Conservation (phyloP, 148 eudicot species). For the Dysphania ambrosioides region DNA sequence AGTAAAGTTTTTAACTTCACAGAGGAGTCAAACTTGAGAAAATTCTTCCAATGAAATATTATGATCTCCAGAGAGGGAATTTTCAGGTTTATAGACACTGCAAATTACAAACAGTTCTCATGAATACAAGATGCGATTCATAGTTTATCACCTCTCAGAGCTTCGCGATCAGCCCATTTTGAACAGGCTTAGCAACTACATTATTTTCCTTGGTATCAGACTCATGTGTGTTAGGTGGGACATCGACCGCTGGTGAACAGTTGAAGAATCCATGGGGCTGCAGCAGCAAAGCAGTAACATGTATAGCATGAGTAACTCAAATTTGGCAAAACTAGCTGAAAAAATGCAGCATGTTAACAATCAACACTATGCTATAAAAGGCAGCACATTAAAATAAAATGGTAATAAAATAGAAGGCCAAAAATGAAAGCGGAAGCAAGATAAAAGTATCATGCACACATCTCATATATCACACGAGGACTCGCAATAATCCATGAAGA, state of each 20-base stretch:
- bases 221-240: slow-evolving; percentile 46
- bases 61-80: no score
- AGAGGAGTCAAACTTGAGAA: neutral
- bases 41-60: neutral
- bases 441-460: no score
- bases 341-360: neutral
- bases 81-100: no score
- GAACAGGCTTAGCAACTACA: slow-evolving; percentile 40
- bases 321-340: slow-evolving; percentile 1
- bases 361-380: neutral
- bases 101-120: neutral
- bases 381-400: neutral
- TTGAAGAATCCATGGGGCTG: slow-evolving; percentile 72
- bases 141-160: slow-evolving; percentile 23
- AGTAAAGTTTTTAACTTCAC: no score
- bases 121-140: neutral
- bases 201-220: slow-evolving; percentile 41
- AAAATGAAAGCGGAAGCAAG: no score
- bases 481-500: no score
- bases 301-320: neutral
- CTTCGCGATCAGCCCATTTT: slow-evolving; percentile 41
- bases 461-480: no score
- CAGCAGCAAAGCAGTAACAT: slow-evolving; percentile 2
- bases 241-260: slow-evolving; percentile 67
- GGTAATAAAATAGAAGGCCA: no score